Evolutionary conservation across 805 yeast species (phyloP).

Genomic region (Teunomyces gatunensis): DNA sequence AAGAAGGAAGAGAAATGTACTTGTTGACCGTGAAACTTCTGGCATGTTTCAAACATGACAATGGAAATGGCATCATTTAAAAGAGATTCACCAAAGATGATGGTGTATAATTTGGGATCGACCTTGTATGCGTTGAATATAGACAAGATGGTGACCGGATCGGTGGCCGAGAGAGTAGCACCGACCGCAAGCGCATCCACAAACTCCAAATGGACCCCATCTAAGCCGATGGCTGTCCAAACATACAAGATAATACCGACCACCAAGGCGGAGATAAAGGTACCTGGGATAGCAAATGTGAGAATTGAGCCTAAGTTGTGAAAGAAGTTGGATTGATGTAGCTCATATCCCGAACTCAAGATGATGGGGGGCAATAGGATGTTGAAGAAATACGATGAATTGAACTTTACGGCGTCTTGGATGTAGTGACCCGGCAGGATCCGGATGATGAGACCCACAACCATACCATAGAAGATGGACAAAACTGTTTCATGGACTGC

Average conservation of each 20-base stretch:
- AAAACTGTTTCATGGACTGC: slow-evolving; percentile 97
- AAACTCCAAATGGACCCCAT: slow-evolving; percentile 82
- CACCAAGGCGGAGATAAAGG: slow-evolving; percentile 87
- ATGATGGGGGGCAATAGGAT: slow-evolving; percentile 94
- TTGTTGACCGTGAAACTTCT: slow-evolving; percentile 83
- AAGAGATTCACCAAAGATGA: slow-evolving; percentile 94
- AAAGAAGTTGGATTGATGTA: slow-evolving; percentile 94
- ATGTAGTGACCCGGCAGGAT: slow-evolving; percentile 94
- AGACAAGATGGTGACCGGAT: slow-evolving; percentile 94
- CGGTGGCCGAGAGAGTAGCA: slow-evolving; percentile 96
- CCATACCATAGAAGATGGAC: slow-evolving; percentile 95
- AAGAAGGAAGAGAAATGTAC: slow-evolving; percentile 75
- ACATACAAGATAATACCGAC: slow-evolving; percentile 82
- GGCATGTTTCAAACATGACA: slow-evolving; percentile 98
- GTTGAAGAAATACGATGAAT: slow-evolving; percentile 91
- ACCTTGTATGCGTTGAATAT: slow-evolving; percentile 97
- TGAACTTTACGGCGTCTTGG: slow-evolving; percentile 94
- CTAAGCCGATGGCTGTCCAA: slow-evolving; percentile 91
- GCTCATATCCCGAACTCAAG: slow-evolving; percentile 91
- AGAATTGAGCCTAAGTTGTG: slow-evolving; percentile 86
- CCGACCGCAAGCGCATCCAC: slow-evolving; percentile 98
- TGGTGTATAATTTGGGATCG: slow-evolving; percentile 95
- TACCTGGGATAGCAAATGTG: slow-evolving; percentile 95
- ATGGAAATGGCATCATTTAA: slow-evolving; percentile 97
- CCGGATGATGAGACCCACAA: slow-evolving; percentile 87